Evolutionary conservation across 1,139 yeast species (phyloP), one percentile per base, ranked within the genome.

Genomic region (Geotrichum carabidarum): DNA sequence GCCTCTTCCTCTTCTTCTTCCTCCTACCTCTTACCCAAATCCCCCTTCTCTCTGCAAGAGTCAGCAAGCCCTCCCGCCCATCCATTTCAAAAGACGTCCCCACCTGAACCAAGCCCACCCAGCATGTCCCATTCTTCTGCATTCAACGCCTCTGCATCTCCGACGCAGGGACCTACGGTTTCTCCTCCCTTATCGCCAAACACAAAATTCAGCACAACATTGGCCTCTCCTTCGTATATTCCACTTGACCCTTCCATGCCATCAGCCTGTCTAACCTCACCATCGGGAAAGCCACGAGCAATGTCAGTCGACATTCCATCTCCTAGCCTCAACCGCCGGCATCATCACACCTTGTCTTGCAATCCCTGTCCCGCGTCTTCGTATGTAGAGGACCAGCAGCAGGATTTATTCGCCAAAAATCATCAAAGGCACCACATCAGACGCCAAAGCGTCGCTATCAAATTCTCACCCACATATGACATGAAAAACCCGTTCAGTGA

Each of bases 361-460:
- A 15, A 11, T 11, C 30, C 44, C 3, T 41, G 12, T 11, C 12
- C 12, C 27, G 44, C 11, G 3, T 17, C 44, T 4, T 41, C 44
- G n/a, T 41, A 18, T 15, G 12, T 17, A 11, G 18, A 44, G 11
- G 48, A 44, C n/a, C 37, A 44, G 12, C 38, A 32, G 40, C 32
- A 44, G 17, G 31, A 14, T 37, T n/a, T 18, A 15, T 40, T 40
- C n/a, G 8, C 44, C 2, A 40, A 17, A 3, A 22, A 34, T 9
- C 40, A 45, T 12, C 43, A 27, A 15, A 5, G 50, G 15, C 50
- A 47, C 27, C 50, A 47, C 14, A 14, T 37, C 5, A 37, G 69
- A 14, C 57, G 63, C 6, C 59, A 62, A 17, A 58, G 65, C 8
- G 66, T 65, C 7, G 69, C 69, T 8, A 61, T 65, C 53, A 64